Base-by-base conservation (phyloP, 148 eudicot species). In the Arctostaphylos glauca region DNA sequence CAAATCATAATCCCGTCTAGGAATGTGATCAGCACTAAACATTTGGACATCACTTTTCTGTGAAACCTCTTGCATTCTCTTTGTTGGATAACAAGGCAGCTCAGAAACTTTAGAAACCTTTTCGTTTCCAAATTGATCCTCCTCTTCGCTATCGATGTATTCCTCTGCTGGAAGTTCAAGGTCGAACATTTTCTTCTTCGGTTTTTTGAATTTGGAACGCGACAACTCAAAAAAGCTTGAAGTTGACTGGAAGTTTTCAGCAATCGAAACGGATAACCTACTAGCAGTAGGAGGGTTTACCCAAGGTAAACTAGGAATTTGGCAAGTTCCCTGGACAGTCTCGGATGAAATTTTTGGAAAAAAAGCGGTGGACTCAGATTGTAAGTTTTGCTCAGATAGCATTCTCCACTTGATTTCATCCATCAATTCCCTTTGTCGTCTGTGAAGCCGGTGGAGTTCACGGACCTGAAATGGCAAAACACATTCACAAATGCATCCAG, bases 141-240 rank as follows among this genome's bases (percentile, higher is more conserved):
- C 84, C 47, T 86, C 89, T 81, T 89, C 93, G 74, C 76, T 81
- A 55, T 87, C 87, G 19, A 88, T 76, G 56, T 89, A 89, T 41
- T 83, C 87, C 84, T 89, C 90, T 78, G 88, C 92, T 31, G 90
- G 90, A 87, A 91, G 93, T 70, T 89, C 90, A 72, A 91, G 93
- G 76, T 91, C 89, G 55, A 91, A 86, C 44, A 80, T 54, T 84
- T 86, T 89, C 83, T 84, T 83, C 21, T 85, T 86, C 21, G 89
- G 60, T 43, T 78, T 90, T 85, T 80, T 85, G 75, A 43, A 80
- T 79, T 86, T 84, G 41, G 84, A 78, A 44, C 74, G 80, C 31
- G 44, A 81, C 84, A 53, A 80, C 50, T 76, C 67, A 75, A 38
- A 43, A 62, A 77, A 84, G 71, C 18, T 56, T 31, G 60, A 75